Percentiles rank a stretch among this genome's conserved stretches.
These are phyloP conservation scores for Plasmodium ovale DNA, from an alignment of 169 alveolate species.

Conservation along the genomic window DNA sequence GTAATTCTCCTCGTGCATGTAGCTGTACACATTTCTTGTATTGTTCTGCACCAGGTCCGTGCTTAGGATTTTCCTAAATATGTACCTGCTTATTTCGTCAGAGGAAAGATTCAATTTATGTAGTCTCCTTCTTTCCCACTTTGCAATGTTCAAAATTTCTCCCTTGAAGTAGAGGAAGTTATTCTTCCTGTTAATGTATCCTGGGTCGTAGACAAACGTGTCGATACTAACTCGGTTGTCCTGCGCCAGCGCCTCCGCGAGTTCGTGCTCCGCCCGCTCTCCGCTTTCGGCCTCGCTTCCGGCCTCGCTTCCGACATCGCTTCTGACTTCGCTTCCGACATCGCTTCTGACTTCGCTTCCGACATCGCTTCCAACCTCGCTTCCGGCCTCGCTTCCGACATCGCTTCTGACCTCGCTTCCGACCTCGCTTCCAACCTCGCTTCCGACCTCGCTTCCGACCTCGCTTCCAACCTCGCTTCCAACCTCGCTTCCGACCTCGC, in stretches of 20 bases:
- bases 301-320: neutral
- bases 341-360: neutral
- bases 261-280: neutral
- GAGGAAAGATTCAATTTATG: neutral
- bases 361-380: neutral
- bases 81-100: slow-evolving; percentile 42
- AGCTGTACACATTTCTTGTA: slow-evolving; percentile 6
- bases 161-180: slow-evolving; percentile 46
- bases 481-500: slow-evolving; percentile 22
- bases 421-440: neutral
- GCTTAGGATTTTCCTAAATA: neutral
- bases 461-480: neutral
- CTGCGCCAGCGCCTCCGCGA: slow-evolving; percentile 31
- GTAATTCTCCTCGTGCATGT: slow-evolving; percentile 36
- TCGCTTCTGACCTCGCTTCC: neutral
- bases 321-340: neutral
- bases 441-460: neutral
- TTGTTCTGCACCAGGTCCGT: slow-evolving; percentile 1
- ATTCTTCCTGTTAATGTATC: slow-evolving; percentile 29
- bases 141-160: slow-evolving; percentile 35
- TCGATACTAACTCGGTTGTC: slow-evolving; percentile 60
- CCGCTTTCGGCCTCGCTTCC: no score
- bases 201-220: slow-evolving; percentile 23
- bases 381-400: neutral
- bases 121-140: slow-evolving; percentile 19